phyloP scores from a whole-genome alignment of 2,329 filamentous ascomycete genomes.

The Pyricularia sp. region DNA sequence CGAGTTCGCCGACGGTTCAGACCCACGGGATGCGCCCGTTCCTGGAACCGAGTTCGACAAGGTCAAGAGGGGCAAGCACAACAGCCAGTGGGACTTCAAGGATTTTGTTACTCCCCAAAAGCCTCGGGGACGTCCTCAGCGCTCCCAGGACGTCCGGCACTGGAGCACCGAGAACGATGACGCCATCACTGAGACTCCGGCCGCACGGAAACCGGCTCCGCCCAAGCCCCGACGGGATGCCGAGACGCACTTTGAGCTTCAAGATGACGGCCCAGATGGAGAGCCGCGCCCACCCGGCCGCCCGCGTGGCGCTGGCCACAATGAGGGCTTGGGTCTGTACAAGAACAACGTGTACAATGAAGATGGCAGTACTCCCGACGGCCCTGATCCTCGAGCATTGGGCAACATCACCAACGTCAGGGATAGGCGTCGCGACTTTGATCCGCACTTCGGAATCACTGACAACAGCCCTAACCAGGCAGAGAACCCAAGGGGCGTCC shows the following conservation, averaged over 20 bases:
- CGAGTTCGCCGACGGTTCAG: slow-evolving; percentile 57
- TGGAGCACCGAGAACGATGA: slow-evolving; percentile 63
- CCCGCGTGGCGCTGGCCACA: slow-evolving; percentile 44
- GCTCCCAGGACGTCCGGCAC: slow-evolving; percentile 60
- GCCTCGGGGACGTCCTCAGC: slow-evolving; percentile 44
- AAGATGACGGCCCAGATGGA: slow-evolving; percentile 54
- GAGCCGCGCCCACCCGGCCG: slow-evolving; percentile 31
- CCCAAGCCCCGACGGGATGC: slow-evolving; percentile 65
- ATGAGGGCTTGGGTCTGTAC: slow-evolving; percentile 61
- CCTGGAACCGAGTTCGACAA: slow-evolving; percentile 27
- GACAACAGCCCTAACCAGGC: slow-evolving; percentile 46
- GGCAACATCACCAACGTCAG: slow-evolving; percentile 60
- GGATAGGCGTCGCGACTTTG: slow-evolving; percentile 64
- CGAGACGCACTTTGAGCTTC: slow-evolving; percentile 71
- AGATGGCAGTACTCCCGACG: slow-evolving; percentile 29
- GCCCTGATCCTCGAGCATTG: slow-evolving; percentile 32
- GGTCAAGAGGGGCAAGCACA: slow-evolving; percentile 46
- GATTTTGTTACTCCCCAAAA: slow-evolving; percentile 81
- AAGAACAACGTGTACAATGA: slow-evolving; percentile 60
- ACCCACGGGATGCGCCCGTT: slow-evolving; percentile 33
- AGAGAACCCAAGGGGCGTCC: slow-evolving; percentile 25
- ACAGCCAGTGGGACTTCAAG: slow-evolving; percentile 73
- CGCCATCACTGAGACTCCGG: slow-evolving; percentile 38
- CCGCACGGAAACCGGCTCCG: slow-evolving; percentile 38
- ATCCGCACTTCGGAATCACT: slow-evolving; percentile 61